phyloP scores from a whole-genome alignment of 805 yeast species.

The Cyberlindnera mississippiensis region DNA sequence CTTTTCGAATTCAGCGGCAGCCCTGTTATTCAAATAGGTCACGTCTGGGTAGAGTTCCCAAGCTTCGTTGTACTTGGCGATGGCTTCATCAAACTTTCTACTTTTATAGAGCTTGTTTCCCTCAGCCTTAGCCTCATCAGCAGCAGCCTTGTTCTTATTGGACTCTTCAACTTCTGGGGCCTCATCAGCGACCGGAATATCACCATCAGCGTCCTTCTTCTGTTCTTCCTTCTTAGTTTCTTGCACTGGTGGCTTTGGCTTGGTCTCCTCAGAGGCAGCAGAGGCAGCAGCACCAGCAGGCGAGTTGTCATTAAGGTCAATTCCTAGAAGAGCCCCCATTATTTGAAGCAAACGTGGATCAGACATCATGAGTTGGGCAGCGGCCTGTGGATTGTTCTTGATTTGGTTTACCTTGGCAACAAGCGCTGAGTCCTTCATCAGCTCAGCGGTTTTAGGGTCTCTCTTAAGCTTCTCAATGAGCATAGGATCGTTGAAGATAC shows the following conservation, averaged over 20 bases:
- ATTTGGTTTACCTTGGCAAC: slow-evolving; percentile 62
- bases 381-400: slow-evolving; percentile 70
- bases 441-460: slow-evolving; percentile 84
- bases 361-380: slow-evolving; percentile 62
- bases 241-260: neutral
- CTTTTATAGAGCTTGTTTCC: slow-evolving; percentile 87
- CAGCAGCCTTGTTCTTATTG: slow-evolving; percentile 36
- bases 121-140: slow-evolving; percentile 70
- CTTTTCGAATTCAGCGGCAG: slow-evolving; percentile 97
- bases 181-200: slow-evolving; percentile 25
- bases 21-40: slow-evolving; percentile 91
- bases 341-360: slow-evolving; percentile 89
- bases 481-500: slow-evolving; percentile 77
- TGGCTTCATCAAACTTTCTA: slow-evolving; percentile 90
- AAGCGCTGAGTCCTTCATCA: slow-evolving; percentile 83
- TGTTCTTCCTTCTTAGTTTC: slow-evolving; percentile 25
- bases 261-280: slow-evolving; percentile 4
- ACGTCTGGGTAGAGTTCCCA: slow-evolving; percentile 79
- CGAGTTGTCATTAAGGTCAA: slow-evolving; percentile 50
- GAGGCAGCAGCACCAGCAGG: slow-evolving; percentile 18
- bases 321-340: slow-evolving; percentile 81
- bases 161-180: slow-evolving; percentile 9
- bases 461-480: slow-evolving; percentile 67
- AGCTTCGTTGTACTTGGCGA: slow-evolving; percentile 79
- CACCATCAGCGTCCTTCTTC: slow-evolving; percentile 36